These are phyloP conservation scores for Annona squamosa DNA, from an alignment of 164 flowering plant genomes.

Conservation along the genomic window DNA sequence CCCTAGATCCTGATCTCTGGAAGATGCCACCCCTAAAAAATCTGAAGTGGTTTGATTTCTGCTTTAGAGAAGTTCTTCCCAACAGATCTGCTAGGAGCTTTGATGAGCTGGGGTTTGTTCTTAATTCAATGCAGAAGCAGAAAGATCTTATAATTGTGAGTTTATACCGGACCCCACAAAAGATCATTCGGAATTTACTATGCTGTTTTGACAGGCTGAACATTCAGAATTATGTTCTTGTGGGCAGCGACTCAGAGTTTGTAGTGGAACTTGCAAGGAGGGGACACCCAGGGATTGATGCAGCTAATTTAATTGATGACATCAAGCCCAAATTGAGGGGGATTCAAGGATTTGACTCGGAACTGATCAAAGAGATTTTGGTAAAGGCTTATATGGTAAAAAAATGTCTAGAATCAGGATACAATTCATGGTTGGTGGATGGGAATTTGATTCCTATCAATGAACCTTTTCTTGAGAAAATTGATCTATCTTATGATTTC, in stretches of 20 bases:
- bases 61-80: conserved; percentile 72
- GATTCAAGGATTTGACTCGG: conserved; percentile 21
- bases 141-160: conserved; percentile 49
- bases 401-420: conserved; percentile 40
- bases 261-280: conserved; percentile 69
- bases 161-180: conserved; percentile 31
- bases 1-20: conserved; percentile 40
- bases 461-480: conserved; percentile 20
- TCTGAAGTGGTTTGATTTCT: conserved; percentile 91
- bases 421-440: conserved; percentile 40
- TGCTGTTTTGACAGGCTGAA: conserved; percentile 80
- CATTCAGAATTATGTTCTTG: conserved; percentile 50
- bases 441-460: conserved; percentile 41
- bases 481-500: conserved; percentile 28
- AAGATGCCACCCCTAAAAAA: conserved; percentile 46
- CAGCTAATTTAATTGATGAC: conserved; percentile 31
- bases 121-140: conserved; percentile 50
- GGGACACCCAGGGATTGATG: conserved; percentile 68
- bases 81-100: conserved; percentile 41
- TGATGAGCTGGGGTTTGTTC: conserved; percentile 47
- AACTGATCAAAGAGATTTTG: conserved; percentile 35
- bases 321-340: conserved; percentile 18
- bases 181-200: conserved; percentile 44
- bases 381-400: conserved; percentile 41
- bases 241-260: conserved; percentile 47